Base-by-base conservation (phyloP, 805 yeast genomes). In the Sugiyamaella chiloensis region DNA sequence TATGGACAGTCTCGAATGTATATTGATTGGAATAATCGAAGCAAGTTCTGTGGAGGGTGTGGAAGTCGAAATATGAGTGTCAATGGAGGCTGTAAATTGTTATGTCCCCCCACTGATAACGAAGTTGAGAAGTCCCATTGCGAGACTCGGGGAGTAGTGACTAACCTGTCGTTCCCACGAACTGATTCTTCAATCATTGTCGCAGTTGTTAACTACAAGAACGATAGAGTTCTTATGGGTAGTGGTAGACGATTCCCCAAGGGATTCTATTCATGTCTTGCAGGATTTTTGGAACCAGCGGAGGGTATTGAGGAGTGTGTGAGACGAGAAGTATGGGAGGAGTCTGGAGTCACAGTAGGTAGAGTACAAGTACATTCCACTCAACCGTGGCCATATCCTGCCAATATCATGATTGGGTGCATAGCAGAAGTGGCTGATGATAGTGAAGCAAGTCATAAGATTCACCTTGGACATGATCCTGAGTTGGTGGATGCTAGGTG, bases 381-480 rank as follows among this genome's bases (percentile, higher is more conserved):
- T 9, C 98, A 91, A 67, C 98, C 99, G 2, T 91, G 99, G 99
- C 99, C 99, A 14, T 91, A 82, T 65, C 98, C 98, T 1, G 89
- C 87, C 0, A 88, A 84, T 62, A 67, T 91, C 58, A 91, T 91
- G 98, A 76, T 91, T 56, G 98, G 98, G 7, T 90, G 97, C 64
- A 64, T 89, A 46, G 96, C 76, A 27, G 93, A 87, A n/a, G 85
- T 85, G 1, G 63, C 58, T 3, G 81, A 82, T 58, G 91, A 85
- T 59, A 27, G 49, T 8, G 56, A 51, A 3, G 60, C 55, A 29
- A 44, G 58, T 39, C 61, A 58, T 48, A 26, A 60, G 7, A 82
- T 90, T 53, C 71, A 82, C 59, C 70, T 88, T 44, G 86, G 81
- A 11, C 87, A 88, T 62, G 99, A 91, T 63, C 80, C 86, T 24